phyloP scores from a whole-genome alignment of 2,329 filamentous ascomycete species.

The Mycosphaerella arachidis region DNA sequence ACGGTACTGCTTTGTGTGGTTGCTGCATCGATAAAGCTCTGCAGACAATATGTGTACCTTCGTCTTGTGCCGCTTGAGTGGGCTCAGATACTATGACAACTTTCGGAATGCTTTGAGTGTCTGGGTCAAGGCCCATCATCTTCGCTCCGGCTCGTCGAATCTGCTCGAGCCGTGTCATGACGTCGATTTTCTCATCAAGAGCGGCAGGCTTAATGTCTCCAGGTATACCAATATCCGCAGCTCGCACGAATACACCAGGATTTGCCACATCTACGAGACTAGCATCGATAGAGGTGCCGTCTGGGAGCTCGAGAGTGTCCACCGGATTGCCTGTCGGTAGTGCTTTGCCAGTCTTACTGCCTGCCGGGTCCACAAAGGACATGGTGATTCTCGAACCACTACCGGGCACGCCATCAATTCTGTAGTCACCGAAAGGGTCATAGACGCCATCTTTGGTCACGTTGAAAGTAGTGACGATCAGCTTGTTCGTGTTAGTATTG shows the following conservation, averaged over 20 bases:
- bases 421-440: slow-evolving; percentile 47
- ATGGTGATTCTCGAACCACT: slow-evolving; percentile 54
- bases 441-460: slow-evolving; percentile 45
- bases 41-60: slow-evolving; percentile 37
- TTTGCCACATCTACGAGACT: slow-evolving; percentile 62
- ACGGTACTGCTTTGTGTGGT: slow-evolving; percentile 41
- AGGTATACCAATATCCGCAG: slow-evolving; percentile 49
- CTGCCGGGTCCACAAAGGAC: slow-evolving; percentile 58
- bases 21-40: slow-evolving; percentile 43
- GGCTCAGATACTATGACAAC: slow-evolving; percentile 51
- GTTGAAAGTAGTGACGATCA: slow-evolving; percentile 56
- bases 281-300: slow-evolving; percentile 42
- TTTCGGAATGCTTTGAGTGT: slow-evolving; percentile 56
- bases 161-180: slow-evolving; percentile 51
- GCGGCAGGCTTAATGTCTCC: slow-evolving; percentile 51
- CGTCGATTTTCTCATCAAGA: slow-evolving; percentile 48
- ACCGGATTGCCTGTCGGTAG: slow-evolving; percentile 56
- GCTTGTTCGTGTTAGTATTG: slow-evolving; percentile 68
- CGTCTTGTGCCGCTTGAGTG: not conserved
- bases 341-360: slow-evolving; percentile 58
- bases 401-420: slow-evolving; percentile 61
- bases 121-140: slow-evolving; percentile 55
- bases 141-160: slow-evolving; percentile 56
- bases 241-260: slow-evolving; percentile 59
- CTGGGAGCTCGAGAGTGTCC: slow-evolving; percentile 43